A percentile compares a stretch with the other conserved stretches of the same genome.
Conservation (phyloP, 1,284 basidiomycete genomes). For the Cryptococcus wingfieldii region DNA sequence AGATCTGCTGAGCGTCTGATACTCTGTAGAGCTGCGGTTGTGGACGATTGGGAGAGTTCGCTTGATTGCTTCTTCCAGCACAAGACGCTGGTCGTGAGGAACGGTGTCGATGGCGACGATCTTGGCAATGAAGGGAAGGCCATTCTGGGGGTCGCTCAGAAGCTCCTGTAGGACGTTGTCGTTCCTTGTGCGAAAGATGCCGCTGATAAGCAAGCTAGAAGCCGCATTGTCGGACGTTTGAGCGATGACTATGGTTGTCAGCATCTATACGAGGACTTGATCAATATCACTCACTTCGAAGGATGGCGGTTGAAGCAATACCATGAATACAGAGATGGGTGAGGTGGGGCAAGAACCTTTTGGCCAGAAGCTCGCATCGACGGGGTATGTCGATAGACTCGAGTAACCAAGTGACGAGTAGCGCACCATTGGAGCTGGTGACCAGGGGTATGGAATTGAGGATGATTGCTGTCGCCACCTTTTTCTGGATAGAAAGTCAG, state of each 20-base stretch:
- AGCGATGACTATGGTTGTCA: conserved; percentile 59
- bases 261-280: neutral
- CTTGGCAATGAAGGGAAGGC: conserved; percentile 90
- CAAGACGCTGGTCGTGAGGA: conserved; percentile 62
- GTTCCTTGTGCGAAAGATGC: conserved; percentile 74
- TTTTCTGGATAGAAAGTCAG: conserved; percentile 55
- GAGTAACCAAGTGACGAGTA: conserved; percentile 92
- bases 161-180: conserved; percentile 90
- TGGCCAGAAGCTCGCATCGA: conserved; percentile 84
- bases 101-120: conserved; percentile 81
- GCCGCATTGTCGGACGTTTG: conserved; percentile 84
- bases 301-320: conserved; percentile 85
- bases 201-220: conserved; percentile 66
- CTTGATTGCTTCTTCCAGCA: conserved; percentile 77
- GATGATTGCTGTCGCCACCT: conserved; percentile 88
- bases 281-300: conserved; percentile 56
- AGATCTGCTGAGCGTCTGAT: conserved; percentile 85
- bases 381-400: conserved; percentile 90
- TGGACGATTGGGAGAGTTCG: conserved; percentile 81
- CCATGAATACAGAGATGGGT: conserved; percentile 98
- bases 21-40: conserved; percentile 82
- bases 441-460: conserved; percentile 96
- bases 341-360: conserved; percentile 91
- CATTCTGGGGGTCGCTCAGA: conserved; percentile 89
- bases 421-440: conserved; percentile 93